phyloP scores from a whole-genome alignment of 2,329 filamentous ascomycete genomes.

The Graphilbum sp. region DNA sequence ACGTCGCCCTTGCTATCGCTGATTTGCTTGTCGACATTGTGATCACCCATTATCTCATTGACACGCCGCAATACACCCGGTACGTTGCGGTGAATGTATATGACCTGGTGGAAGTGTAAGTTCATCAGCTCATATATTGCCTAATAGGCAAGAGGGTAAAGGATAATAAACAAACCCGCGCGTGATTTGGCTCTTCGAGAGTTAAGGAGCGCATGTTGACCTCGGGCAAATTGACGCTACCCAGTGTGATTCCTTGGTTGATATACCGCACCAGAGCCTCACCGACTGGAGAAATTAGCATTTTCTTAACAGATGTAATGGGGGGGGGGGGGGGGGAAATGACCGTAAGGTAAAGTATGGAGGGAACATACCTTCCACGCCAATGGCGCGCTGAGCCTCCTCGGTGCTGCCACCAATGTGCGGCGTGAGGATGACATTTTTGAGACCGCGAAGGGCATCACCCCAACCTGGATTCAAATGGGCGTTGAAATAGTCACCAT shows the following conservation, averaged over 20 bases:
- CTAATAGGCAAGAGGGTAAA: background rate
- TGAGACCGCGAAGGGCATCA: slow-evolving; percentile 67
- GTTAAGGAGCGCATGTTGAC: slow-evolving; percentile 80
- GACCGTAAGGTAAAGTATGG: background rate
- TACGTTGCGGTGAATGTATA: slow-evolving; percentile 94
- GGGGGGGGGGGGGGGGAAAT: too few relatives aligned
- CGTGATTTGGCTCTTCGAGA: slow-evolving; percentile 74
- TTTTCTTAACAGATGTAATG: too few relatives aligned
- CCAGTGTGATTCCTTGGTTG: slow-evolving; percentile 82
- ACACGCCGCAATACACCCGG: slow-evolving; percentile 89
- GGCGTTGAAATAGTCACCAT: slow-evolving; percentile 87
- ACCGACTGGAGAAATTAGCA: slow-evolving; percentile 46
- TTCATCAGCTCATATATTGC: too few relatives aligned
- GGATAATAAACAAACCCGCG: slow-evolving; percentile 28
- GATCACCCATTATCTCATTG: slow-evolving; percentile 83
- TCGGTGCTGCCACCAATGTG: slow-evolving; percentile 97
- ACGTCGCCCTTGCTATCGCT: slow-evolving; percentile 88
- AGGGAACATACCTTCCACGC: slow-evolving; percentile 49
- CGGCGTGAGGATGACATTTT: slow-evolving; percentile 87
- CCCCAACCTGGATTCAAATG: slow-evolving; percentile 62
- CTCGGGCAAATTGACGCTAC: slow-evolving; percentile 94
- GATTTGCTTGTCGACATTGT: slow-evolving; percentile 99
- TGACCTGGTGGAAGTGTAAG: slow-evolving; percentile 30
- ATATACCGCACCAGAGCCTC: slow-evolving; percentile 85
- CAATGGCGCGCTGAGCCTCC: slow-evolving; percentile 92